A percentile compares a stretch with the other conserved stretches of the same genome.
Conservation (phyloP, 805 yeast species). For the Suhomyces kilbournensis region DNA sequence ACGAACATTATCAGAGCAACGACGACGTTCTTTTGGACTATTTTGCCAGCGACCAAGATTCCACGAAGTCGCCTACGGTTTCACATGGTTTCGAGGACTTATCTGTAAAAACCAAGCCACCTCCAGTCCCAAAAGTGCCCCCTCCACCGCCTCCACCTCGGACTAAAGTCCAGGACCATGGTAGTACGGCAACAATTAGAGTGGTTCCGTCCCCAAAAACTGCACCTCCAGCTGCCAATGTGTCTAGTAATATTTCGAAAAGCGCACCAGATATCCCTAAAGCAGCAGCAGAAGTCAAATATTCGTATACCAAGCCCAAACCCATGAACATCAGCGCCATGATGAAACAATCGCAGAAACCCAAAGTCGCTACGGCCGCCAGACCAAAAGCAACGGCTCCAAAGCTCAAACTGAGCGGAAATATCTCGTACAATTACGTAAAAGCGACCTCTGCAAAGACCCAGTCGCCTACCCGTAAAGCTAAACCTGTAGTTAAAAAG, state of each 20-base stretch:
- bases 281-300: slow-evolving; percentile 6
- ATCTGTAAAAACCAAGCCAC: slow-evolving; percentile 9
- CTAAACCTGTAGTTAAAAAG: not conserved
- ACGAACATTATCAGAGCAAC: not conserved
- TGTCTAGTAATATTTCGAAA: too few relatives aligned
- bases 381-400: not conserved
- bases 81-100: slow-evolving; percentile 22
- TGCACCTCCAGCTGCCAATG: not conserved
- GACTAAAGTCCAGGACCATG: not conserved
- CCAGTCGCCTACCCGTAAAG: not conserved
- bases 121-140: slow-evolving; percentile 2
- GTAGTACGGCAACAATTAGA: not conserved
- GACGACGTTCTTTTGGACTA: slow-evolving; percentile 8
- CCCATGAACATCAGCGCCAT: slow-evolving; percentile 35
- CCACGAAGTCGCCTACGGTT: slow-evolving; percentile 2
- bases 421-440: slow-evolving; percentile 15
- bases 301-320: slow-evolving; percentile 37
- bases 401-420: slow-evolving; percentile 3
- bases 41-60: slow-evolving; percentile 1
- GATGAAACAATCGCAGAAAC: slow-evolving; percentile 21
- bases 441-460: slow-evolving; percentile 3
- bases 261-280: not conserved
- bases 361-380: not conserved
- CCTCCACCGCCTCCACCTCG: slow-evolving; percentile 16
- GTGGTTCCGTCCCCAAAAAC: not conserved